These are phyloP conservation scores for Colletotrichum sp. DNA, from an alignment of 2,329 filamentous ascomycete species.

Conservation along the genomic window DNA sequence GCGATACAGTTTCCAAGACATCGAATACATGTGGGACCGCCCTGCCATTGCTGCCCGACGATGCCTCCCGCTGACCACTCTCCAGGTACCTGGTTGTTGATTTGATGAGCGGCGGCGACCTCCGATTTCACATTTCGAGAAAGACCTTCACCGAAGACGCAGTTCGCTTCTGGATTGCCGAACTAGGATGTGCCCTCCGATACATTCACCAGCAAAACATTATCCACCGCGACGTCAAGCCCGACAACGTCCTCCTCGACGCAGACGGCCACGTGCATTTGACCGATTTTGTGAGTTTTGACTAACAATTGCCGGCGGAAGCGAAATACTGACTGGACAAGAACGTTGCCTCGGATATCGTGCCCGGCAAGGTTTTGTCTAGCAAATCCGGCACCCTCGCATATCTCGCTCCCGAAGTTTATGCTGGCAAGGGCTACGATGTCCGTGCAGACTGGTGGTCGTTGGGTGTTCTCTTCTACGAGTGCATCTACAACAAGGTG, in stretches of 20 bases:
- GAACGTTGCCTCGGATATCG: constrained; percentile 96
- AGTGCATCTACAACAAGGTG: constrained; percentile 99
- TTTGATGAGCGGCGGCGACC: constrained; percentile 95
- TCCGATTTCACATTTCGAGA: constrained; percentile 96
- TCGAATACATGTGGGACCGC: constrained; percentile 87
- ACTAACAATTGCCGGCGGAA: not conserved
- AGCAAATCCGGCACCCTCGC: constrained; percentile 97
- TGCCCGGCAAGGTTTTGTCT: constrained; percentile 80
- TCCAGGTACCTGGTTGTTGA: constrained; percentile 97
- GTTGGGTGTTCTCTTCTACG: constrained; percentile 95
- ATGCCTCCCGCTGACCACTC: constrained; percentile 22
- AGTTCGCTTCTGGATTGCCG: constrained; percentile 95
- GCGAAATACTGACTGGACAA: constrained; percentile 41
- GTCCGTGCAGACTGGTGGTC: constrained; percentile 99
- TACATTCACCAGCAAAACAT: constrained; percentile 89
- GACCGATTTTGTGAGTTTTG: constrained; percentile 84
- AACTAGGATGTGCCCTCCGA: constrained; percentile 87
- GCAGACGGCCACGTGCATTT: constrained; percentile 94
- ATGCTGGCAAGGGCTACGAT: constrained; percentile 86
- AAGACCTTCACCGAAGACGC: constrained; percentile 98
- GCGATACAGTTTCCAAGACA: constrained; percentile 98
- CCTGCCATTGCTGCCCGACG: not conserved
- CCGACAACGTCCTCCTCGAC: constrained; percentile 88
- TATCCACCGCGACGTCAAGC: constrained; percentile 90
- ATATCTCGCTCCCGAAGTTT: constrained; percentile 95